Conservation (phyloP, 805 yeast species). For the Jamesozyma jinghongensis region DNA sequence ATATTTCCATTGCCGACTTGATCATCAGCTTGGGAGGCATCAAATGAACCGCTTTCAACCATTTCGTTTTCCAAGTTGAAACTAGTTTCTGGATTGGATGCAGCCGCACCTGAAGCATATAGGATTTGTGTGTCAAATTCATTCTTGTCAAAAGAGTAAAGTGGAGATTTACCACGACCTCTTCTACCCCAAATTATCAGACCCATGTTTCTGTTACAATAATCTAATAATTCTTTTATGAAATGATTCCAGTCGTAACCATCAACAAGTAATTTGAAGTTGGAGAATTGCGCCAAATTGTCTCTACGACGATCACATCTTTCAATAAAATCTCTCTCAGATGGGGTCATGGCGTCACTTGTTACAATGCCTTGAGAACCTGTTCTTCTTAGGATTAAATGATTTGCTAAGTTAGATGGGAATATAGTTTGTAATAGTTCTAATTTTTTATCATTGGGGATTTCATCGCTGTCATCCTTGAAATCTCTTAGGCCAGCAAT, state of each 20-base stretch:
- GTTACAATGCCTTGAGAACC: slow-evolving; percentile 7
- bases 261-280: slow-evolving; percentile 48
- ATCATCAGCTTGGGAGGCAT: background rate
- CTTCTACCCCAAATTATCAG: slow-evolving; percentile 61
- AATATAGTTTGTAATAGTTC: slow-evolving; percentile 70
- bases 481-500: slow-evolving; percentile 66
- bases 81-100: slow-evolving; percentile 2
- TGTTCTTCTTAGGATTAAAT: slow-evolving; percentile 25
- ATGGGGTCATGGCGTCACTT: slow-evolving; percentile 45
- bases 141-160: slow-evolving; percentile 15
- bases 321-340: slow-evolving; percentile 69
- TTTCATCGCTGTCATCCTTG: slow-evolving; percentile 7
- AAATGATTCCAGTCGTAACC: slow-evolving; percentile 83
- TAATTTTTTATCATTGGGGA: slow-evolving; percentile 14
- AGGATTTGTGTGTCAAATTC: slow-evolving; percentile 21
- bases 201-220: slow-evolving; percentile 66
- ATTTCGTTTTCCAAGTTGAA: background rate
- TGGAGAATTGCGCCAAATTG: slow-evolving; percentile 39
- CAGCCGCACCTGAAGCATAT: slow-evolving; percentile 16
- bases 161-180: slow-evolving; percentile 28
- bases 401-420: slow-evolving; percentile 49
- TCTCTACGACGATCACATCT: slow-evolving; percentile 67
- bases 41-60: background rate
- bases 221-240: slow-evolving; percentile 68
- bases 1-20: background rate